Percentiles rank a stretch among this genome's conserved stretches.
phyloP scores from a whole-genome alignment of 306 rosid genomes.

The Sesbania bispinosa region DNA sequence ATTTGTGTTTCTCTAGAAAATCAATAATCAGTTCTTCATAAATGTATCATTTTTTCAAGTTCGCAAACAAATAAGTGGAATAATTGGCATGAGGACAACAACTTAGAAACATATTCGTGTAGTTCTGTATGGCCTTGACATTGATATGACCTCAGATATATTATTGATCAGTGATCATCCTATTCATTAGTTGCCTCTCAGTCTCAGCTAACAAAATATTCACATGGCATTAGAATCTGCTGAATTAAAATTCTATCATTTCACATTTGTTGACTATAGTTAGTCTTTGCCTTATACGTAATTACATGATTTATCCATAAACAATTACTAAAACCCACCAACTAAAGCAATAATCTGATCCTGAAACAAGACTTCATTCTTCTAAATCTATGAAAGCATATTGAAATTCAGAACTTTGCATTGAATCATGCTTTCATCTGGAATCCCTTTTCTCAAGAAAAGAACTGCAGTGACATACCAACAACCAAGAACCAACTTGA shows the following conservation, averaged over 20 bases:
- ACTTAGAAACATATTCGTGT: not conserved
- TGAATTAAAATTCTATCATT: not conserved
- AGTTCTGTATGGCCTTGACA: not conserved
- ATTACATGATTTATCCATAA: not conserved
- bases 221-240: not conserved
- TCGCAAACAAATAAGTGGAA: not conserved
- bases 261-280: not conserved
- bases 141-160: not conserved
- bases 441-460: not conserved
- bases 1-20: conserved; percentile 3
- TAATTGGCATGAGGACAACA: not conserved
- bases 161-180: not conserved
- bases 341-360: not conserved
- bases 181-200: not conserved
- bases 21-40: not conserved
- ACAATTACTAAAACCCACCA: not conserved
- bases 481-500: not conserved
- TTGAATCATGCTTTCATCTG: not conserved
- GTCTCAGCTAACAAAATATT: not conserved
- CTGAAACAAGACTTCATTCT: not conserved
- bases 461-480: not conserved
- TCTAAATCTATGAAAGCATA: not conserved
- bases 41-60: not conserved
- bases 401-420: not conserved
- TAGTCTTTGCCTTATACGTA: not conserved